Conservation (phyloP, 768 basidiomycete species). For the Hypholoma sublateritium region DNA sequence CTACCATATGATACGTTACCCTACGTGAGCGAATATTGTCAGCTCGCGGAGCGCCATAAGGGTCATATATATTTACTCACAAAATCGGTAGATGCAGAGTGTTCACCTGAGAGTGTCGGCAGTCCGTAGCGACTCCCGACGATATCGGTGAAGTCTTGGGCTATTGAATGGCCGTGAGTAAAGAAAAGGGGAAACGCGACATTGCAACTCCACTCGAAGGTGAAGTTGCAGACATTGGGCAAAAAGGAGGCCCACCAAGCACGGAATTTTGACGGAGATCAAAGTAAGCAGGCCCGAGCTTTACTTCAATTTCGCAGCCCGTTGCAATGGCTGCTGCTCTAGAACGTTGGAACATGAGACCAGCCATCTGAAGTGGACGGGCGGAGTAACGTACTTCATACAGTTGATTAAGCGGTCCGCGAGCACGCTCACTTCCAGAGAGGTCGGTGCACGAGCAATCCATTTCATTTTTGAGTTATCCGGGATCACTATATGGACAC, state of each 20-base stretch:
- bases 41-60: background rate
- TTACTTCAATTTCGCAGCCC: conserved; percentile 50
- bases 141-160: conserved; percentile 50
- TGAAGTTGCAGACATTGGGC: background rate
- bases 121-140: conserved; percentile 46
- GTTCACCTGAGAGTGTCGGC: conserved; percentile 25
- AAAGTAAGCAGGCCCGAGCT: conserved; percentile 41
- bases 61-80: conserved; percentile 41
- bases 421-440: conserved; percentile 52
- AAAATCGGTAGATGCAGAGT: conserved; percentile 75
- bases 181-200: background rate
- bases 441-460: conserved; percentile 67
- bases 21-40: conserved; percentile 31
- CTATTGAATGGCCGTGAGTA: conserved; percentile 29
- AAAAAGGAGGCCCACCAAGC: conserved; percentile 40
- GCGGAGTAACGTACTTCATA: conserved; percentile 53
- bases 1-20: conserved; percentile 73
- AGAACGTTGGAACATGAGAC: conserved; percentile 10
- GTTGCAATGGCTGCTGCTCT: conserved; percentile 72
- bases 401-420: conserved; percentile 64
- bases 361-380: background rate
- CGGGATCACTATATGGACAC: conserved; percentile 57
- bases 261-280: conserved; percentile 60
- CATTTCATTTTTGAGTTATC: conserved; percentile 79
- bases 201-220: background rate